Evolutionary conservation across 1,284 basidiomycete species (phyloP).

Genomic region (Cerrena zonata): DNA sequence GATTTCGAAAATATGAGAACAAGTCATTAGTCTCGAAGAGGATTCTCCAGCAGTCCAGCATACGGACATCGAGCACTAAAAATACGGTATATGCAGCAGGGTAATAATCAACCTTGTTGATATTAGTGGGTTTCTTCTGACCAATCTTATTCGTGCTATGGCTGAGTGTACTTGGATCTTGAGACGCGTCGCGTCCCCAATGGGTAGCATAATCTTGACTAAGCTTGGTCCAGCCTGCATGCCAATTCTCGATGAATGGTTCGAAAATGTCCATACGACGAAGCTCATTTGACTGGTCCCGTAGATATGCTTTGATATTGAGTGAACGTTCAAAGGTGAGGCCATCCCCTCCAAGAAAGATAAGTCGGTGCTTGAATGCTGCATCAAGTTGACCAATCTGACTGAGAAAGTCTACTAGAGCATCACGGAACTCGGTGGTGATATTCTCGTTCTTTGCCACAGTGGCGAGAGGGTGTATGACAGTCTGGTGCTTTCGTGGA

Average conservation of each 20-base stretch:
- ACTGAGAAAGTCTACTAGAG: slow-evolving; percentile 24
- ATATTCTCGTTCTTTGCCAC: slow-evolving; percentile 25
- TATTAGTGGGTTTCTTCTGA: slow-evolving; percentile 19
- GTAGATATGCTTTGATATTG: slow-evolving; percentile 26
- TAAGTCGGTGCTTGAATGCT: slow-evolving; percentile 8
- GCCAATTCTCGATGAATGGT: slow-evolving; percentile 22
- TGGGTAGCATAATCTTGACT: slow-evolving; percentile 18
- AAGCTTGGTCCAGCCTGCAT: slow-evolving; percentile 23
- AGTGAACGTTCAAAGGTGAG: slow-evolving; percentile 30
- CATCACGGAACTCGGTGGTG: slow-evolving; percentile 26
- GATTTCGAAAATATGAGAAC: slow-evolving; percentile 8
- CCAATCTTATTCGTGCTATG: slow-evolving; percentile 23
- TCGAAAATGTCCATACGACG: slow-evolving; percentile 14
- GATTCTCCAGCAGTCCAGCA: slow-evolving; percentile 27
- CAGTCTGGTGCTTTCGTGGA: neutral
- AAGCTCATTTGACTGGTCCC: slow-evolving; percentile 23
- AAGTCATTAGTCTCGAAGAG: slow-evolving; percentile 7
- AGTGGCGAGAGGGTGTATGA: slow-evolving; percentile 19
- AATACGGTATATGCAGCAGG: slow-evolving; percentile 17
- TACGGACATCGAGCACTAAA: slow-evolving; percentile 22
- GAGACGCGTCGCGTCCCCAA: slow-evolving; percentile 15
- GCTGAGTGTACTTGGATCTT: slow-evolving; percentile 23
- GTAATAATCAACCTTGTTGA: slow-evolving; percentile 29
- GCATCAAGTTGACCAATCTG: slow-evolving; percentile 22
- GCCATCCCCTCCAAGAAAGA: slow-evolving; percentile 28